phyloP scores from a whole-genome alignment of 2,329 filamentous ascomycete species.

The Fusarium guadeloupense region DNA sequence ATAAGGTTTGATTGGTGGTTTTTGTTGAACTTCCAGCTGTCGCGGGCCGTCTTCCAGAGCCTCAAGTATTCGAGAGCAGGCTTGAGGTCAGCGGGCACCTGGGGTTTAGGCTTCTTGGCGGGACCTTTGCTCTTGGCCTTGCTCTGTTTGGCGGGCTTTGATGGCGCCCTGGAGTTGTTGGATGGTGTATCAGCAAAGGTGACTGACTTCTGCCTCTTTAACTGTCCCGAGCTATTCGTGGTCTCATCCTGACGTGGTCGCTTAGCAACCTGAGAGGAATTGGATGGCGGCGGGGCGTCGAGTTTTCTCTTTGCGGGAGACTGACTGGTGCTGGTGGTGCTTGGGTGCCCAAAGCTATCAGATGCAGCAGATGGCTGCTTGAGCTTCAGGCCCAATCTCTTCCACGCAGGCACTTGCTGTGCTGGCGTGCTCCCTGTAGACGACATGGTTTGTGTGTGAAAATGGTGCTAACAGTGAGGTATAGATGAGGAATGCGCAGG shows the following conservation, averaged over 20 bases:
- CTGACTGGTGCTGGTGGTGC: constrained; percentile 41
- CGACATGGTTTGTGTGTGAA: constrained; percentile 51
- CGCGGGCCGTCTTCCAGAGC: constrained; percentile 75
- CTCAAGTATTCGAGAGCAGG: constrained; percentile 80
- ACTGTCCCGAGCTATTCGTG: constrained; percentile 38
- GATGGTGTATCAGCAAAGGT: constrained; percentile 58
- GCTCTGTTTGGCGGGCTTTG: constrained; percentile 45
- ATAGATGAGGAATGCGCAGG: background rate
- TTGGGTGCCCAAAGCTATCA: constrained; percentile 52
- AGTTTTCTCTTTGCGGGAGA: constrained; percentile 53
- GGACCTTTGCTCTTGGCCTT: constrained; percentile 50
- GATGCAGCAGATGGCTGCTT: constrained; percentile 53
- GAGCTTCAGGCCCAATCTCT: constrained; percentile 71
- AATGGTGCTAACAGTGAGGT: constrained; percentile 10
- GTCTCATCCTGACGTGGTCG: constrained; percentile 47
- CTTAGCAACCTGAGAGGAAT: constrained; percentile 47
- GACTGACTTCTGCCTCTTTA: constrained; percentile 58
- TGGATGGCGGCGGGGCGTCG: constrained; percentile 48
- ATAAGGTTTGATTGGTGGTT: constrained; percentile 86
- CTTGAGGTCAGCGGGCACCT: constrained; percentile 58
- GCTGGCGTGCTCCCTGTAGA: constrained; percentile 54
- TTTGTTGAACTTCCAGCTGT: constrained; percentile 95
- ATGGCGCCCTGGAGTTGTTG: constrained; percentile 44
- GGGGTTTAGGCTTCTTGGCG: constrained; percentile 51
- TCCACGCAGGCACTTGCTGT: constrained; percentile 66